Evolutionary conservation across 257 asterid species (phyloP).

Genomic region (Ehretia macrophylla): DNA sequence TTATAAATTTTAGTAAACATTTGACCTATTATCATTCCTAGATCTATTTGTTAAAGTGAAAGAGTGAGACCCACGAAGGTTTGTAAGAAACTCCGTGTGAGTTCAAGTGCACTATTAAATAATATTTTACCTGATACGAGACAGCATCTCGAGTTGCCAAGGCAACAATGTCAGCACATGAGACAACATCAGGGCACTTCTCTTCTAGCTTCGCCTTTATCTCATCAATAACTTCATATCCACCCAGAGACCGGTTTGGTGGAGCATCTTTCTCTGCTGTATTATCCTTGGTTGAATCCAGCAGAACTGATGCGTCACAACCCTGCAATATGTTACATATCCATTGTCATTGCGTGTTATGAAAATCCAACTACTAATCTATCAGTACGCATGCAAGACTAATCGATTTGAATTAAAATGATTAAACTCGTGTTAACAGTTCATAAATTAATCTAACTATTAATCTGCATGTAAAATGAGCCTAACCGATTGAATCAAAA

Average conservation of each 20-base stretch:
- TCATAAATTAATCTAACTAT: too few relatives aligned
- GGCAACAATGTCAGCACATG: conserved; percentile 73
- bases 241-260: conserved; percentile 50
- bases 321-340: conserved; percentile 61
- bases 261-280: conserved; percentile 52
- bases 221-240: conserved; percentile 46
- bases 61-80: too few relatives aligned
- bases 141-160: conserved; percentile 42
- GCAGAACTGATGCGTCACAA: conserved; percentile 58
- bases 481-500: too few relatives aligned
- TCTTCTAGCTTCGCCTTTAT: conserved; percentile 49
- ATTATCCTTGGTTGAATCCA: conserved; percentile 38
- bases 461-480: too few relatives aligned
- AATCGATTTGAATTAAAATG: neutral
- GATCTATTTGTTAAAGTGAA: too few relatives aligned
- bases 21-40: too few relatives aligned
- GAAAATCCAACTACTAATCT: neutral
- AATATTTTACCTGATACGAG: conserved; percentile 15
- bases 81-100: too few relatives aligned
- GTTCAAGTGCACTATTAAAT: too few relatives aligned
- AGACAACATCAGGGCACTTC: conserved; percentile 58
- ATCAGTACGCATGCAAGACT: too few relatives aligned
- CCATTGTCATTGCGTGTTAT: too few relatives aligned
- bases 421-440: neutral
- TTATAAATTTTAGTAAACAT: too few relatives aligned